Base-by-base conservation (phyloP, 2,329 filamentous ascomycete species). In the Lecanicillium sp. region DNA sequence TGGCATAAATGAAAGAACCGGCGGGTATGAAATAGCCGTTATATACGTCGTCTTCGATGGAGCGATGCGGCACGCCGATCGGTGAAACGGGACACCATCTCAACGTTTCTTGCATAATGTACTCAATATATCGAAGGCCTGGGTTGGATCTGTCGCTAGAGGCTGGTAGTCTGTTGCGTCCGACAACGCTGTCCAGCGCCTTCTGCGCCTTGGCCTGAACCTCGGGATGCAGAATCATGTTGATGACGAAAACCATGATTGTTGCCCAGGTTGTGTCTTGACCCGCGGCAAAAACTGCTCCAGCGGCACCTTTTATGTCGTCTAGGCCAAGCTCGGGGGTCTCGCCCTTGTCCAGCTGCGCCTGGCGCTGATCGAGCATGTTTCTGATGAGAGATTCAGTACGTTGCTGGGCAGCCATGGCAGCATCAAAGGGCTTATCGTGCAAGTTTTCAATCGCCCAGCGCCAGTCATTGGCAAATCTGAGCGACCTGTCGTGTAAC, bases 11-110 rank as follows among this genome's bases (percentile, higher is more conserved):
- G 15, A 69, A 58, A 5, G 68, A 67, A 3, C 78, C 79, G n/a
- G 71, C 73, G 9, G 77, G 77, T 42, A 83, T 79, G 50, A 72
- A 70, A 60, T 77, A 75, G 27, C 71, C 77, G 17, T 74, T 65
- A 56, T 81, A 83, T 10, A 72, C 64, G 48, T 83, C 79, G 41
- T 82, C 78, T 39, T 72, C 60, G 2, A 74, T 65, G 12, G 74
- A 68, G 37, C 64, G 69, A 58, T 83, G 79, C 2, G 79, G 78
- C 29, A 82, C 72, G 3, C 72, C 74, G 2, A 76, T 58, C 1
- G 73, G 72, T 11, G 66, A 68, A 3, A 75, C 59, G 4, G 73
- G 72, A 23, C 61, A 61, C 65, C 67, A 72, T 19, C 73, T 65
- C 30, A 67, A 60, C 8, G 66, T 66, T 51, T 78, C 74, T 44